A percentile compares a stretch with the other conserved stretches of the same genome.
These are phyloP conservation scores for Mortierella hygrophila DNA, from an alignment of 192 early-diverging fungal genomes.

Conservation along the genomic window DNA sequence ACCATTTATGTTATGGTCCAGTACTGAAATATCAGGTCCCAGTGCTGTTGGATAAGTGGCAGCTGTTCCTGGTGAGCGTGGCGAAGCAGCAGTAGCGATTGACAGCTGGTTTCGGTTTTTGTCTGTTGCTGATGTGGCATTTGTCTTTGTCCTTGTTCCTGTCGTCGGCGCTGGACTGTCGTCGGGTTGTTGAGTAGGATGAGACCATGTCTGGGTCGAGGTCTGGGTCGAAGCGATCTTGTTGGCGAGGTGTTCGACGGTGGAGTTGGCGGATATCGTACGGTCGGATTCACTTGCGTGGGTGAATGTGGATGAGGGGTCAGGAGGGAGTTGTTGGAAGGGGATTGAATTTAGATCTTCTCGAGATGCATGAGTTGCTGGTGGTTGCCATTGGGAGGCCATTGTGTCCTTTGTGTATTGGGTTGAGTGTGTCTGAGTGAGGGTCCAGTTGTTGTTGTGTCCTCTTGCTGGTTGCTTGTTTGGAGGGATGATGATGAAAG, in stretches of 20 bases:
- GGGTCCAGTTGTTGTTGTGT: neutral
- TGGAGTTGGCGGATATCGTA: neutral
- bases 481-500: too few species aligned
- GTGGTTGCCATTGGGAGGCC: constrained; percentile 16
- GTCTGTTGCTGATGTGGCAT: neutral
- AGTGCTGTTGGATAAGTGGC: neutral
- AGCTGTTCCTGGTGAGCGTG: constrained; percentile 9
- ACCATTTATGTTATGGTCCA: neutral
- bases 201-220: constrained; percentile 7
- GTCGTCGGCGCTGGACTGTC: neutral
- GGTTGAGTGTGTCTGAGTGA: neutral
- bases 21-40: neutral
- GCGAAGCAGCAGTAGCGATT: neutral
- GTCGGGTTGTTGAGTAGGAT: neutral
- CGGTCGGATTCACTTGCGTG: neutral
- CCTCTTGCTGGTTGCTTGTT: too few species aligned
- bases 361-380: constrained; percentile 10
- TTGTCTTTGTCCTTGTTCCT: neutral
- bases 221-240: neutral
- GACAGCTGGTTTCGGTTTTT: neutral
- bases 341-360: constrained; percentile 27
- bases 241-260: neutral
- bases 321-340: neutral
- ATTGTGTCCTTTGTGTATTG: neutral
- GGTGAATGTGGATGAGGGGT: constrained; percentile 5